Evolutionary conservation across 1,284 basidiomycete species (phyloP).

Genomic region (Hemileccinum hortonii): DNA sequence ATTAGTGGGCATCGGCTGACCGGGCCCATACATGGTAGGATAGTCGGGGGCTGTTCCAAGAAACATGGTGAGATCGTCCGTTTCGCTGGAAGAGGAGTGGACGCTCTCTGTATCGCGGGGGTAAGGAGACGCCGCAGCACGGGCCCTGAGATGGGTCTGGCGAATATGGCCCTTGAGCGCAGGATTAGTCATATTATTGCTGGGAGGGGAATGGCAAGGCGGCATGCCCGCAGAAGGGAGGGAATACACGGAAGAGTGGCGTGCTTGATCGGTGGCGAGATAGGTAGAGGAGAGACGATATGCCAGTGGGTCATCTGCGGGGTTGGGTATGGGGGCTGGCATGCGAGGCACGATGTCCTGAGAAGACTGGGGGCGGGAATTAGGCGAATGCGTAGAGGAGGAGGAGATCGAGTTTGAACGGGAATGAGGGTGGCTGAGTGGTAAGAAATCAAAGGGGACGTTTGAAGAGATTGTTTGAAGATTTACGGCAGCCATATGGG

Average conservation of each 20-base stretch:
- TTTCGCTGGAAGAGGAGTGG: slow-evolving; percentile 81
- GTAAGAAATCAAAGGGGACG: slow-evolving; percentile 69
- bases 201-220: slow-evolving; percentile 65
- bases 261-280: slow-evolving; percentile 47
- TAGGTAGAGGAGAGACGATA: slow-evolving; percentile 65
- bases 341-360: slow-evolving; percentile 59
- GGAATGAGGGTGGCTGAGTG: slow-evolving; percentile 61
- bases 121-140: slow-evolving; percentile 76
- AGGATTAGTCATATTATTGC: slow-evolving; percentile 66
- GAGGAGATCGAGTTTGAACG: slow-evolving; percentile 74
- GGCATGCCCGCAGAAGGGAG: slow-evolving; percentile 43
- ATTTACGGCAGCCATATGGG: slow-evolving; percentile 67
- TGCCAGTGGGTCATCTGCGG: slow-evolving; percentile 63
- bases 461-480: slow-evolving; percentile 66
- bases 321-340: slow-evolving; percentile 47
- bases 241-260: slow-evolving; percentile 47
- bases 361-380: slow-evolving; percentile 73
- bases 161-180: slow-evolving; percentile 71
- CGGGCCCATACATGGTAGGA: slow-evolving; percentile 54
- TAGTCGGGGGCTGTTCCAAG: slow-evolving; percentile 60
- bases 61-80: slow-evolving; percentile 79
- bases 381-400: slow-evolving; percentile 65
- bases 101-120: slow-evolving; percentile 80
- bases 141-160: slow-evolving; percentile 71
- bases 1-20: slow-evolving; percentile 50